Percentiles rank a stretch among this genome's conserved stretches.
Conservation (phyloP, 2,329 filamentous ascomycete species). For the Gaeumannomyces tritici region DNA sequence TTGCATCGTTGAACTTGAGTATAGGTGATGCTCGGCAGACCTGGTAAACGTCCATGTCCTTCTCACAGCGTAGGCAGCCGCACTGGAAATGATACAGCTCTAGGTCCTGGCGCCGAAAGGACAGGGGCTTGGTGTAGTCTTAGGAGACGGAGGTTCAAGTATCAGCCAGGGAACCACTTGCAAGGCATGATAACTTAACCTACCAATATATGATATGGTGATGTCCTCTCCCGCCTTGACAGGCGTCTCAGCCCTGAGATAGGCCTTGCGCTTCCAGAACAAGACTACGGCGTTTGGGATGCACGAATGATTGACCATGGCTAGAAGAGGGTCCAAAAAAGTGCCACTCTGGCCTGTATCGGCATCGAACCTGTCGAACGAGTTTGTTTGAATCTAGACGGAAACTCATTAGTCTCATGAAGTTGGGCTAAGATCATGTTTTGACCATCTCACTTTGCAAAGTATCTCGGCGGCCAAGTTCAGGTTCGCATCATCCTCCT, state of each 20-base stretch:
- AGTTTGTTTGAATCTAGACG: slow-evolving; percentile 49
- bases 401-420: neutral
- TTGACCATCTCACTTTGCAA: slow-evolving; percentile 35
- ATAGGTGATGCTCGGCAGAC: slow-evolving; percentile 31
- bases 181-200: slow-evolving; percentile 7
- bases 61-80: slow-evolving; percentile 35
- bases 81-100: slow-evolving; percentile 43
- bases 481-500: slow-evolving; percentile 24
- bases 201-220: slow-evolving; percentile 53
- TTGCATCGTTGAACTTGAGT: slow-evolving; percentile 32
- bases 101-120: slow-evolving; percentile 31
- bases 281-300: slow-evolving; percentile 49
- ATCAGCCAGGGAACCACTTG: neutral
- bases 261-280: slow-evolving; percentile 40
- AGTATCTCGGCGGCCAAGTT: slow-evolving; percentile 34
- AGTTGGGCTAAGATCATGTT: neutral
- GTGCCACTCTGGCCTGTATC: slow-evolving; percentile 44
- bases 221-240: slow-evolving; percentile 47
- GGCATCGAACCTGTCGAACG: slow-evolving; percentile 45
- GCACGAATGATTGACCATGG: slow-evolving; percentile 56
- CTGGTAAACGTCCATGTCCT: slow-evolving; percentile 45
- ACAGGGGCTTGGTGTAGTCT: slow-evolving; percentile 39
- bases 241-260: slow-evolving; percentile 36
- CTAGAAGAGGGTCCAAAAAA: slow-evolving; percentile 44
- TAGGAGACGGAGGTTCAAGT: neutral